Evolutionary conservation across 2,329 filamentous ascomycete genomes (phyloP), one percentile per base, ranked within the genome.

Genomic region (Colletotrichum shisoi): DNA sequence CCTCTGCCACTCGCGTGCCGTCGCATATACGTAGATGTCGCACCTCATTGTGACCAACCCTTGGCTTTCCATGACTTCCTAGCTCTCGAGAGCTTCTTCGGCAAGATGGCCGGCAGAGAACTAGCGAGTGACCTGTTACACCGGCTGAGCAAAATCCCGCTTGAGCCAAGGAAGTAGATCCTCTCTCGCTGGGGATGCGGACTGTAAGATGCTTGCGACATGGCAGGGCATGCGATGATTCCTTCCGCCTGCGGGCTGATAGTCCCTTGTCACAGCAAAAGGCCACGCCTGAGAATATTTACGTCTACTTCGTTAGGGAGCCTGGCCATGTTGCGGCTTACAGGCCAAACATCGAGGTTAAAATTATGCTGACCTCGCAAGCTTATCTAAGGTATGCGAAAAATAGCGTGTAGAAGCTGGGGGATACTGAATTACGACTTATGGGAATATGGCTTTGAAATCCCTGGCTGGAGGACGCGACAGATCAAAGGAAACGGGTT

Each of bases 161-260:
- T 62, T 12, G 58, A 66, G 24, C 24, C 24, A 19, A 62, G 58
- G 27, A 62, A 66, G n/a, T 62, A 52, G 9, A 62, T 66, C 11
- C 44, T 62, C 6, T 15, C 19, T 21, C 61, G 51, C 15, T 66
- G 52, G 52, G 4, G 27, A 27, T 31, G 39, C 19, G 12, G 45
- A 37, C 4, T 66, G 58, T 39, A 44, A 66, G 45, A 66, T 19
- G 17, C 51, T 66, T 7, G 37, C 58, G 15, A 24, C 3, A 2
- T 45, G 54, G 11, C 37, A 5, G n/a, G 45, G 1, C 39, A 56
- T 57, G 12, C 44, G 34, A n/a, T 19, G 24, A 5, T 57, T 66
- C 45, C 8, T 57, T 66, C 45, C 58, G 27, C 3, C 24, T 62
- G 2, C 51, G 51, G 17, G 37, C 57, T 39, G 63, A 66, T 9